Evolutionary conservation across 2,329 filamentous ascomycete species (phyloP), one percentile per base, ranked within the genome.

Genomic region (Apiospora phragmitis): DNA sequence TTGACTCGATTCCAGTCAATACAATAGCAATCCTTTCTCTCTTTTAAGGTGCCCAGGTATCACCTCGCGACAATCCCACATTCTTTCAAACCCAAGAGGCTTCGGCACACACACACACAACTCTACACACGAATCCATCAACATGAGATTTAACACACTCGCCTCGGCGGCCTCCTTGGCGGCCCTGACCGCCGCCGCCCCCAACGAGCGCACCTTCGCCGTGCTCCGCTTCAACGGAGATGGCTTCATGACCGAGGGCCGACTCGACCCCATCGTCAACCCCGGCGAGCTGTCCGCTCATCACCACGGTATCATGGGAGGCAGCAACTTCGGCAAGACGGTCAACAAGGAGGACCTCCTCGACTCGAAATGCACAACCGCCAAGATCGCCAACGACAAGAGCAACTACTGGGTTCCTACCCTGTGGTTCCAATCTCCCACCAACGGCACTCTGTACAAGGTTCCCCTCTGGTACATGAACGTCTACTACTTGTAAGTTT

Each of bases 321-420:
- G 91, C 71, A 92, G 89, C 80, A 90, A 84, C 74, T 94, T 94
- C 76, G 84, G 86, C 73, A 83, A 89, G 74, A 85, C 81, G 69
- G 90, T 91, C 77, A 89, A 86, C 55, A 92, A 90, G 75, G 84
- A 88, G 70, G 84, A 87, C 65, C 85, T 93, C 35, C 72, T 84
- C 71, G 79, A 85, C 70, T 93, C 91, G 42, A 85, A 87, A 35
- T 95, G 93, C 85, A 92, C 90, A 67, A 93, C 91, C 43, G 92
- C 93, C 79, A 86, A 87, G 72, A 85, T 93, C 78, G 89, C 86
- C 75, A 88, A 88, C 69, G 92, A 94, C 81, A 85, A 89, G 78
- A 92, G 88, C 75, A 92, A 92, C 80, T 95, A 95, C 84, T 95
- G 93, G 93, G 90, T 91, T 70, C 92, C 93, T 1, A 84, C 85